phyloP scores from a whole-genome alignment of 345 rosid species.

The Brassica nigra region DNA sequence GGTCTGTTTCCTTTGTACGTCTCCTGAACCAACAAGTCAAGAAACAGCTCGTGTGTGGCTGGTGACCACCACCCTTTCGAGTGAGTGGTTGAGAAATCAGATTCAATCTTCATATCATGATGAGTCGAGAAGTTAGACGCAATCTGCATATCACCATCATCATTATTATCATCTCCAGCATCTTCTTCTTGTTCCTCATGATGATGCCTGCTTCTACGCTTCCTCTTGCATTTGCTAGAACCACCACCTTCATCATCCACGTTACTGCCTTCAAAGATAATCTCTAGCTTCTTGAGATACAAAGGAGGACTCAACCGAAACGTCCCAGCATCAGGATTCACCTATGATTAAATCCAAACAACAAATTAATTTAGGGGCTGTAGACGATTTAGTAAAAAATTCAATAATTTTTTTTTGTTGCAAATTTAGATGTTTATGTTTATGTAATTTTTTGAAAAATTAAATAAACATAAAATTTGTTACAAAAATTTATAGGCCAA shows the following conservation, averaged over 20 bases:
- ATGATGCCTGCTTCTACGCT: constrained; percentile 8
- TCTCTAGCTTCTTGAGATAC: constrained; percentile 43
- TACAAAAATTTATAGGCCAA: neutral
- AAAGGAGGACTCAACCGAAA: constrained; percentile 46
- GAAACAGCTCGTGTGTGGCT: constrained; percentile 46
- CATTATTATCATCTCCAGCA: neutral
- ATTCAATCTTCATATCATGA: constrained; percentile 31
- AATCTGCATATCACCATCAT: constrained; percentile 16
- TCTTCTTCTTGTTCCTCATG: neutral
- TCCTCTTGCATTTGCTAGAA: constrained; percentile 17
- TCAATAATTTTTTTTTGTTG: no score
- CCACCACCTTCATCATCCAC: constrained; percentile 34
- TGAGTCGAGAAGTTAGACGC: constrained; percentile 21
- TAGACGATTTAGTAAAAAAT: no score
- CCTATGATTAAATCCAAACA: constrained; percentile 33
- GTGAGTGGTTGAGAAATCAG: constrained; percentile 26
- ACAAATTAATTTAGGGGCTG: neutral
- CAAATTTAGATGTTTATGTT: no score
- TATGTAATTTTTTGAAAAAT: no score
- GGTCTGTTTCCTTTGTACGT: constrained; percentile 46
- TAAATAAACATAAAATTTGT: no score
- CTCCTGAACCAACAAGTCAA: constrained; percentile 45
- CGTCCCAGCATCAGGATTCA: constrained; percentile 48
- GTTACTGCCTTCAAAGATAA: constrained; percentile 32
- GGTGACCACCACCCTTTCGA: constrained; percentile 47